These are phyloP conservation scores for Epichloe amarillans DNA, from an alignment of 2,329 filamentous ascomycete species.

Conservation along the genomic window DNA sequence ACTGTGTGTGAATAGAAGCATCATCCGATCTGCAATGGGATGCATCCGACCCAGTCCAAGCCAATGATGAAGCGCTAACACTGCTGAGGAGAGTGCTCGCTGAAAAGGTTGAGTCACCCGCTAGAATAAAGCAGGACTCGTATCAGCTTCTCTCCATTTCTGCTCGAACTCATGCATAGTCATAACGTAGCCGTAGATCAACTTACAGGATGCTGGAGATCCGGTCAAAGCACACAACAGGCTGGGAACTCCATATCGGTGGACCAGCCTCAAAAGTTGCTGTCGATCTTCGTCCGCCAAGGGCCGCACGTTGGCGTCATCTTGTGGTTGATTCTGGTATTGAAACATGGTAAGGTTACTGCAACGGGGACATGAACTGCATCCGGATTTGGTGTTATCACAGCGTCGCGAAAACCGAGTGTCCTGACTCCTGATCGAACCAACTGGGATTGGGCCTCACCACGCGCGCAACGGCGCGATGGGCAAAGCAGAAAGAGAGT, in stretches of 20 bases:
- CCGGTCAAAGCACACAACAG: conserved; percentile 24
- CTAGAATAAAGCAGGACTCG: conserved; percentile 11
- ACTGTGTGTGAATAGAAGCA: conserved; percentile 26
- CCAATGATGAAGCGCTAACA: conserved; percentile 26
- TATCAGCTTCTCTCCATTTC: background rate
- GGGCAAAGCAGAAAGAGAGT: background rate
- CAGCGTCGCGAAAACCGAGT: background rate
- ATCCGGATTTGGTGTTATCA: background rate
- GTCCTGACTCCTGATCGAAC: background rate
- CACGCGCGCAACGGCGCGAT: conserved; percentile 1
- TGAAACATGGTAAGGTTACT: conserved; percentile 19
- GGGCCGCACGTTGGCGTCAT: conserved; percentile 23
- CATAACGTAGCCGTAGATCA: background rate
- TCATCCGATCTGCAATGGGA: conserved; percentile 26
- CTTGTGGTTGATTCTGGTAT: conserved; percentile 13
- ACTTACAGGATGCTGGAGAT: conserved; percentile 25
- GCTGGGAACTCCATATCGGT: conserved; percentile 25
- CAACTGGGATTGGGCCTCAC: background rate
- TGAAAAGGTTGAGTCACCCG: conserved; percentile 27
- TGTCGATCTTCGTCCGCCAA: conserved; percentile 26
- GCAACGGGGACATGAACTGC: background rate
- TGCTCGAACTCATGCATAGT: background rate
- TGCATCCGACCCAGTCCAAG: conserved; percentile 28
- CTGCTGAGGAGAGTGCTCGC: conserved; percentile 27
- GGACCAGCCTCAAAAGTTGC: conserved; percentile 21